Evolutionary conservation across 129 eudicot species (phyloP).

Genomic region (Pseudognaphalium luteoalbum): DNA sequence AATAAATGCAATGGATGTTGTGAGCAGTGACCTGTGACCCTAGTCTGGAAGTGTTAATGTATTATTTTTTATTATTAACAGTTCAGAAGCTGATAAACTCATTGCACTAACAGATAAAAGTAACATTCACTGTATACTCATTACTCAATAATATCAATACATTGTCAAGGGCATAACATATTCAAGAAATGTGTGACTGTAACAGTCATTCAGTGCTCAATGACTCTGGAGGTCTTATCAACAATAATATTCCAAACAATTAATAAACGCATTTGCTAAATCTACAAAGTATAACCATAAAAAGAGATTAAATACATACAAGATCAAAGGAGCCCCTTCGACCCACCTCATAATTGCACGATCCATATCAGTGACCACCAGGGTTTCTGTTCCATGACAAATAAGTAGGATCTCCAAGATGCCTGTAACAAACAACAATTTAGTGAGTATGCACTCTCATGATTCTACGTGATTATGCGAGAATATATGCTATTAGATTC

Average conservation of each 20-base stretch:
- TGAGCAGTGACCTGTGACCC: neutral
- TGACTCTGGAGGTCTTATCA: neutral
- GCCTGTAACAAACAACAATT: slow-evolving; percentile 43
- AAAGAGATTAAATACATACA: slow-evolving; percentile 32
- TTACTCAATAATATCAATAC: slow-evolving; percentile 9
- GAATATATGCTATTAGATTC: slow-evolving; percentile 11
- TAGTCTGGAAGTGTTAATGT: neutral
- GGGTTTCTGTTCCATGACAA: slow-evolving; percentile 93
- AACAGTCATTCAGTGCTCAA: slow-evolving; percentile 3
- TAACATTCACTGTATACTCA: slow-evolving; percentile 12
- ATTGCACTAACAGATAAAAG: neutral
- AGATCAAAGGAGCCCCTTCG: slow-evolving; percentile 20
- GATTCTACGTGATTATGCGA: neutral
- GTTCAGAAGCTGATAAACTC: neutral
- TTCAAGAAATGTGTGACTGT: slow-evolving; percentile 7
- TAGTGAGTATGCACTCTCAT: neutral
- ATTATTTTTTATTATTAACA: neutral
- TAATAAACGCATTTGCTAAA: slow-evolving; percentile 13
- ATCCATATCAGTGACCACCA: slow-evolving; percentile 55
- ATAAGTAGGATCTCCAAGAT: slow-evolving; percentile 90
- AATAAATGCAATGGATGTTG: slow-evolving; percentile 22
- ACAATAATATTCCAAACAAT: neutral
- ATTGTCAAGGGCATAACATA: neutral
- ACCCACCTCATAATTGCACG: slow-evolving; percentile 31
- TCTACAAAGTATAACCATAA: slow-evolving; percentile 24